Evolutionary conservation across 2,329 filamentous ascomycete genomes (phyloP).

Genomic region (Biscogniauxia sp.): DNA sequence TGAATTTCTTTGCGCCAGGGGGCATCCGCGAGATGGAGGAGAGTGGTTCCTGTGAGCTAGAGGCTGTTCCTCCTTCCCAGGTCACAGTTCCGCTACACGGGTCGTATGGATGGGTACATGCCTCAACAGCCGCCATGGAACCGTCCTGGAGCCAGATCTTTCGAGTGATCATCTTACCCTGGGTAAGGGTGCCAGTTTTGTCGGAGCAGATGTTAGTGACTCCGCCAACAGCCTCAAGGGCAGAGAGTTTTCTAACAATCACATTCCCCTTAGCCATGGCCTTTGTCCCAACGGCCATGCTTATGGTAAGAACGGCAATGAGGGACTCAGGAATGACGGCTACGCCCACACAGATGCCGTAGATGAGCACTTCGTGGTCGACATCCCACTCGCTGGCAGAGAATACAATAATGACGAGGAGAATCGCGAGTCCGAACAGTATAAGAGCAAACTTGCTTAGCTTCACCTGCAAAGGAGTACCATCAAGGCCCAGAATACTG

Average conservation of each 20-base stretch:
- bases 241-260: constrained; percentile 58
- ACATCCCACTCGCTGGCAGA: constrained; percentile 54
- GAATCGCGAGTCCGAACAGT: constrained; percentile 69
- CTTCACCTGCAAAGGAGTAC: constrained; percentile 81
- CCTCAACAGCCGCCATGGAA: constrained; percentile 51
- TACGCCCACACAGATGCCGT: constrained; percentile 48
- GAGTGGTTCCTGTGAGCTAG: constrained; percentile 14
- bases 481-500: constrained; percentile 63
- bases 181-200: constrained; percentile 67
- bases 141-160: constrained; percentile 60
- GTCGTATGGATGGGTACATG: constrained; percentile 58
- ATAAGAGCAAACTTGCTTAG: constrained; percentile 81
- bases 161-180: constrained; percentile 64
- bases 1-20: constrained; percentile 43
- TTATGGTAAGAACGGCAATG: constrained; percentile 63
- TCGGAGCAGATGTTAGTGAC: constrained; percentile 71
- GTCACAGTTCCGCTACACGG: constrained; percentile 54
- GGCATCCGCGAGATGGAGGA: constrained; percentile 24
- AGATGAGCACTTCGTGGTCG: constrained; percentile 56
- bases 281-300: constrained; percentile 56
- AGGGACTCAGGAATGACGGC: constrained; percentile 55
- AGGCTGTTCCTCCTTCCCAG: constrained; percentile 38
- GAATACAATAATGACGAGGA: constrained; percentile 62
- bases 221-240: constrained; percentile 65
- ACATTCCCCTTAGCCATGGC: constrained; percentile 55